phyloP scores from a whole-genome alignment of 2,329 filamentous ascomycete species.

The Rutstroemia sp. region DNA sequence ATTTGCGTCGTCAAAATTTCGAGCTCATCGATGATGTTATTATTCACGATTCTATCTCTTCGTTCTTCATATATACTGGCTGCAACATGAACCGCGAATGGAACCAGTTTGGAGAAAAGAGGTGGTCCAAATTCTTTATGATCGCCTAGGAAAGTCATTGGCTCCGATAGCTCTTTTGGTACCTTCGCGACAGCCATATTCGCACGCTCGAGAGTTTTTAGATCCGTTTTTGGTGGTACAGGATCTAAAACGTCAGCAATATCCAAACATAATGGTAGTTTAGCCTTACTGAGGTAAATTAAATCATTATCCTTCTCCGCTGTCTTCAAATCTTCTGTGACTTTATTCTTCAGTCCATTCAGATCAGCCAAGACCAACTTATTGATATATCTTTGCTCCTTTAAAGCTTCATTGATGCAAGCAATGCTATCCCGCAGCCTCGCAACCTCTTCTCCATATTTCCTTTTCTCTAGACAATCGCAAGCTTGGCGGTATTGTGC shows the following conservation, averaged over 20 bases:
- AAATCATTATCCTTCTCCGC: slow-evolving; percentile 96
- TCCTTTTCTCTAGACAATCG: slow-evolving; percentile 86
- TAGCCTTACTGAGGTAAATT: slow-evolving; percentile 69
- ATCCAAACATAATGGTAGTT: neutral
- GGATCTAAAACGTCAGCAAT: slow-evolving; percentile 43
- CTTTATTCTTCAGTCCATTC: slow-evolving; percentile 71
- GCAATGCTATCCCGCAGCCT: slow-evolving; percentile 72
- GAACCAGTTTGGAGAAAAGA: slow-evolving; percentile 84
- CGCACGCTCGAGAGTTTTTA: slow-evolving; percentile 78
- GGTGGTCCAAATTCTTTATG: slow-evolving; percentile 74
- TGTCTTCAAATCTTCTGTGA: slow-evolving; percentile 81
- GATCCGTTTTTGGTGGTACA: slow-evolving; percentile 81
- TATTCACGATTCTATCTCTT: slow-evolving; percentile 82
- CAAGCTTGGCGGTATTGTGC: slow-evolving; percentile 88
- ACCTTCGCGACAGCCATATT: slow-evolving; percentile 78
- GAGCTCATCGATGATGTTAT: slow-evolving; percentile 76
- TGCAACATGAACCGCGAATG: slow-evolving; percentile 90
- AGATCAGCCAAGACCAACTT: slow-evolving; percentile 77
- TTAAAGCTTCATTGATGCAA: slow-evolving; percentile 80
- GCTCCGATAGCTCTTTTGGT: slow-evolving; percentile 75
- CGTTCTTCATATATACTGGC: slow-evolving; percentile 93
- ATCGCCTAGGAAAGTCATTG: slow-evolving; percentile 73
- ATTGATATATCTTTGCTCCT: slow-evolving; percentile 75
- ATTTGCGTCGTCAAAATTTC: slow-evolving; percentile 74
- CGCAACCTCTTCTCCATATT: slow-evolving; percentile 92